A percentile compares a stretch with the other conserved stretches of the same genome.
Conservation (phyloP, 495 filamentous ascomycete genomes). For the Penicillium subrubescens region DNA sequence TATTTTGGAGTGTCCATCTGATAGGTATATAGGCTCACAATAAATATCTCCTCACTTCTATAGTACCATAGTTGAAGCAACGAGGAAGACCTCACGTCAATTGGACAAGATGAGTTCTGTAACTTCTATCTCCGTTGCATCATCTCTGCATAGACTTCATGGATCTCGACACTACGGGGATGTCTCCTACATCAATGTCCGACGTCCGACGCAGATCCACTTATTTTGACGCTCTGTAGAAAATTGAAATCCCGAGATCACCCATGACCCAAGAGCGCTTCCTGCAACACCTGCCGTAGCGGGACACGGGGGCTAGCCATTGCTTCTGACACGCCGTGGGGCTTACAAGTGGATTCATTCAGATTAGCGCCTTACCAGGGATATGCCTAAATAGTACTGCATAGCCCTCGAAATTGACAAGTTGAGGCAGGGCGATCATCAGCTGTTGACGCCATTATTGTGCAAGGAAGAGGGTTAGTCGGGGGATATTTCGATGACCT, state of each 20-base stretch:
- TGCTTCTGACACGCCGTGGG: slow-evolving; percentile 4
- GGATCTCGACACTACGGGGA: neutral
- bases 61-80: neutral
- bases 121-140: neutral
- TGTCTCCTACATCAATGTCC: neutral
- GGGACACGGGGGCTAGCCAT: neutral
- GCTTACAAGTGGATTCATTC: neutral
- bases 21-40: no score
- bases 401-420: neutral
- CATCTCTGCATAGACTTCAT: neutral
- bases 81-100: neutral
- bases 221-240: neutral
- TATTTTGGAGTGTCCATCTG: no score
- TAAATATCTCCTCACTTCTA: no score
- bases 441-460: neutral
- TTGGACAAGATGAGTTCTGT: neutral
- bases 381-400: neutral
- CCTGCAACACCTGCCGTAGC: neutral
- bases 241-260: neutral
- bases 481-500: neutral
- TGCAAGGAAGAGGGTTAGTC: neutral
- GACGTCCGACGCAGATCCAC: neutral
- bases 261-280: neutral
- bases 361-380: neutral
- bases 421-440: neutral